These are phyloP conservation scores for Beauveria sp. DNA, from an alignment of 2,329 filamentous ascomycete genomes.

Conservation along the genomic window DNA sequence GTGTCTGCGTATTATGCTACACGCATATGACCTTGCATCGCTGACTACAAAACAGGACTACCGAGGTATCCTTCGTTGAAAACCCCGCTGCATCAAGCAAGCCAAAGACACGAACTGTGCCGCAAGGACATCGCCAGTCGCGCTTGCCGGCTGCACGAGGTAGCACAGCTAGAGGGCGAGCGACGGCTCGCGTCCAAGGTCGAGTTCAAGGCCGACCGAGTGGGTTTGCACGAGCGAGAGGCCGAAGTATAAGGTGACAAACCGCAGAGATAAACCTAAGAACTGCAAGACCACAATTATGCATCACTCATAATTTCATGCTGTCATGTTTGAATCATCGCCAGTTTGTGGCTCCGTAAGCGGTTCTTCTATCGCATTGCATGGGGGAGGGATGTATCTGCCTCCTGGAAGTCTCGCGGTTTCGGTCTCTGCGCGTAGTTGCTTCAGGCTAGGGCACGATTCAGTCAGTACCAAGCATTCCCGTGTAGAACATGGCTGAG, in stretches of 20 bases:
- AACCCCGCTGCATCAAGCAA: slow-evolving; percentile 59
- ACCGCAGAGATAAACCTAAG: not conserved
- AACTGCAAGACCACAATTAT: not conserved
- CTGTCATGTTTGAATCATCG: slow-evolving; percentile 28
- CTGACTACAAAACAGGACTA: slow-evolving; percentile 54
- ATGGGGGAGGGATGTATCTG: not conserved
- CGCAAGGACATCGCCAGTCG: slow-evolving; percentile 36
- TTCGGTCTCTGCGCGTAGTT: slow-evolving; percentile 57
- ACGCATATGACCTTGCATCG: not conserved
- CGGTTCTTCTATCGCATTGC: not conserved
- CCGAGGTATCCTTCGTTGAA: slow-evolving; percentile 84
- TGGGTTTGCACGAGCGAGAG: slow-evolving; percentile 39
- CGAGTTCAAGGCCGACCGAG: slow-evolving; percentile 35
- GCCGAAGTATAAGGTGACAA: slow-evolving; percentile 37
- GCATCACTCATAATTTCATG: slow-evolving; percentile 16
- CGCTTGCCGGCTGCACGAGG: slow-evolving; percentile 41
- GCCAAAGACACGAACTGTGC: slow-evolving; percentile 38
- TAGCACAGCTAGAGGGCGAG: slow-evolving; percentile 25
- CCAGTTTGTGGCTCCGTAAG: slow-evolving; percentile 59
- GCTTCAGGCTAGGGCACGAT: slow-evolving; percentile 55
- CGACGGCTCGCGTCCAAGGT: slow-evolving; percentile 23
- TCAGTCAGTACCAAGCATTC: slow-evolving; percentile 14
- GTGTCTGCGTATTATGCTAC: too few species aligned
- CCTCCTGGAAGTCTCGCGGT: slow-evolving; percentile 7
- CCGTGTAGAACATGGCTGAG: not conserved